Percentiles rank a stretch among this genome's conserved stretches.
These are phyloP conservation scores for Trichothecium sympodiale DNA, from an alignment of 2,329 filamentous ascomycete genomes.

Conservation along the genomic window DNA sequence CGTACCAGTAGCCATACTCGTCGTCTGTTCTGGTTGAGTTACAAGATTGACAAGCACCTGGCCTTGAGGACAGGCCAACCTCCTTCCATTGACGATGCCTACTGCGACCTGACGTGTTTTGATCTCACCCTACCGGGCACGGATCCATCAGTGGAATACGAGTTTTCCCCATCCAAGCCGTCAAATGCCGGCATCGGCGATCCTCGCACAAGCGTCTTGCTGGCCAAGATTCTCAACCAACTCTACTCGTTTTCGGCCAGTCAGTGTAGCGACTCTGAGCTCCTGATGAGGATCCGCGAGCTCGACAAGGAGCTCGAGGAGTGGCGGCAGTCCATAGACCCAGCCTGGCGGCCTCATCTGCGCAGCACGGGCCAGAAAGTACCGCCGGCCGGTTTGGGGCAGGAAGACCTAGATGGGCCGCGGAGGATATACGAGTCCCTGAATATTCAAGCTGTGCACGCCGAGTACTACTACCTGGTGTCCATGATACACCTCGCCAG, in stretches of 20 bases:
- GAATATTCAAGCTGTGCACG: conserved; percentile 35
- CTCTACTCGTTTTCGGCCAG: conserved; percentile 38
- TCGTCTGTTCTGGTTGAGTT: conserved; percentile 16
- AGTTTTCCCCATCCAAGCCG: too few relatives aligned
- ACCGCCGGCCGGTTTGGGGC: not conserved
- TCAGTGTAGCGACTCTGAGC: conserved; percentile 40
- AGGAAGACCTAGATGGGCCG: conserved; percentile 21
- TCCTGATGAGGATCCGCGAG: conserved; percentile 42
- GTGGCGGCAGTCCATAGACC: conserved; percentile 40
- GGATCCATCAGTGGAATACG: too few relatives aligned
- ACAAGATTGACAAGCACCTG: conserved; percentile 15
- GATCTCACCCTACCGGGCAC: too few relatives aligned
- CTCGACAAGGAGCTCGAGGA: conserved; percentile 44
- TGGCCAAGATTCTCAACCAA: conserved; percentile 33
- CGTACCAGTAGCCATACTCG: too few relatives aligned
- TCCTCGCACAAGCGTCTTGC: too few relatives aligned
- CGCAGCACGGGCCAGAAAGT: not conserved
- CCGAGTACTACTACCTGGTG: conserved; percentile 46
- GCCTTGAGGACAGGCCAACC: conserved; percentile 11
- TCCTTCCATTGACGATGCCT: conserved; percentile 26
- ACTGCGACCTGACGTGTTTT: conserved; percentile 40
- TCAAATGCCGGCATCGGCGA: too few relatives aligned
- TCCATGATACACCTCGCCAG: conserved; percentile 44
- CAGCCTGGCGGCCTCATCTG: conserved; percentile 28
- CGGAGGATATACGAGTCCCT: too few relatives aligned